Evolutionary conservation across 2,329 filamentous ascomycete species (phyloP), one percentile per base, ranked within the genome.

Genomic region (Diaporthe longicolla): DNA sequence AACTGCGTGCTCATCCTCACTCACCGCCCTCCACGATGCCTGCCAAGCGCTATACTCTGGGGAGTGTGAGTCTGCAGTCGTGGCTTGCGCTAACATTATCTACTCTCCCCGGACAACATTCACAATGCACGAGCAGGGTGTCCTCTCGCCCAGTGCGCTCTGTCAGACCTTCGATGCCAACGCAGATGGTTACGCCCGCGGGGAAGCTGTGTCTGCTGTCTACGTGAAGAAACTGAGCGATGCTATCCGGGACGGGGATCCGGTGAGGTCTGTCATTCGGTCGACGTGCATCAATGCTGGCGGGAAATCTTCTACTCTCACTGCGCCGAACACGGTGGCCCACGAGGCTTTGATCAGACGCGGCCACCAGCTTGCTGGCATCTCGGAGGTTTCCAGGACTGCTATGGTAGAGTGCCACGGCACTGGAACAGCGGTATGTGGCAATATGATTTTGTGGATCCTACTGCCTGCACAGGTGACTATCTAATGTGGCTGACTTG

Each of bases 171-270:
- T 86, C 73, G 86, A 87, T 55, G 79, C 82, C 3, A 78, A 80
- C 10, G 88, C 86, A 0, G 82, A 88, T 70, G 89, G 89, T 0
- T 90, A 89, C 72, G 86, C 82, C 0, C 82, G 87, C 8, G 88
- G 85, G 2, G 89, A 90, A 75, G 88, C 59, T 19, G 85, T 7
- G 77, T 86, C 19, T 84, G 79, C 3, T 80, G 82, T 90, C 8
- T 79, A 85, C 8, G 73, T 90, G 0, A 90, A 90, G 79, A 81
- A 78, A 0, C 78, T 90, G 0, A 79, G 81, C 4, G 82, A 85
- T 57, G 88, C 88, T 0, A 73, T 90, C 6, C 79, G 80, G 3
- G 87, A 88, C 63, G 84, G 84, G 4, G 85, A 89, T 73, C 83
- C 83, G 0, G 79, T 87, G 7, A 78, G 83, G 1, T 82, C 82